Evolutionary conservation across 1,139 yeast genomes (phyloP), one percentile per base, ranked within the genome.

Genomic region (Sugiyamaella sp.): DNA sequence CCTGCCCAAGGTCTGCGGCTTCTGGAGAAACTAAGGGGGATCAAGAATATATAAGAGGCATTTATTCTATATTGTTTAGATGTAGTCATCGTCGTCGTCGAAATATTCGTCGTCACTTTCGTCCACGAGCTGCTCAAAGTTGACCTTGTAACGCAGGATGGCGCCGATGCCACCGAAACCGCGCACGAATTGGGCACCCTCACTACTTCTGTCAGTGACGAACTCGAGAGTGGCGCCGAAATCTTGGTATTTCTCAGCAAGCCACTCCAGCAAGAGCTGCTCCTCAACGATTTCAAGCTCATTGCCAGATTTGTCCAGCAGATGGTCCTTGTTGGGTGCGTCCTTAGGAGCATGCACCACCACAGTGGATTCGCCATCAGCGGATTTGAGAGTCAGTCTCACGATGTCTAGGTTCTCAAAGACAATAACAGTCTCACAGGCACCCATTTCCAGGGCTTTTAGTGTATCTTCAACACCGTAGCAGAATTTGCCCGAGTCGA

Each of bases 91-190:
- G 67, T 82, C 85, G 63, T 85, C 89, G 71, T 84, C 90, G 72
- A 83, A 89, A 72, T 88, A 90, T 71, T 89, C 96, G 66, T 89
- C 96, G 60, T 88, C 96, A 57, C 88, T 82, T 61, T 89, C 97
- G 56, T 90, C 96, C 47, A 76, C 87, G 72, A 93, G 81, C 78
- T 89, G 97, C 71, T 93, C 99, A 69, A 93, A 93, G 77, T 93
- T 93, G 65, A 93, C 95, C 76, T 90, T 90, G 76, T 93, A 93
- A 78, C 99, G 89, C 72, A 93, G 80, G 67, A 93, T 72, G 56
- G 97, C 97, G 72, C 99, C 99, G 63, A 93, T 82, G 77, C 99
- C 99, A 86, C 99, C 99, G 68, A 93, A 93, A 57, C 99, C 99
- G 68, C 85, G 88, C 59, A 87, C 95, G 73, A 93, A 93, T 77